phyloP scores from a whole-genome alignment of 441 rosid species.

The Manihot esculenta region DNA sequence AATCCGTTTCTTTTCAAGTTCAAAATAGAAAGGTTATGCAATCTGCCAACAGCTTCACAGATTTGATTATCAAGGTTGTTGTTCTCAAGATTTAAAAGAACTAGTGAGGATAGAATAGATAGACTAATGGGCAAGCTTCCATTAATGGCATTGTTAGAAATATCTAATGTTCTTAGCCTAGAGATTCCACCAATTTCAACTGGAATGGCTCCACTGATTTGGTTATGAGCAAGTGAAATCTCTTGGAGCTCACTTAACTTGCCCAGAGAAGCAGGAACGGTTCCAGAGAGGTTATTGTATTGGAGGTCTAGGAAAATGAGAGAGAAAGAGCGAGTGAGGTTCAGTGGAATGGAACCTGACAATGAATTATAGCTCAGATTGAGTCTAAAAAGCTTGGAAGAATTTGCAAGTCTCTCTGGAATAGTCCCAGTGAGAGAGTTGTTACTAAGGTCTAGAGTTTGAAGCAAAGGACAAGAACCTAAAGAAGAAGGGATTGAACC shows the following conservation, averaged over 20 bases:
- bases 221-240: constrained; percentile 43
- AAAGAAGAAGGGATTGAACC: constrained; percentile 71
- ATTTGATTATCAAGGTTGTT: constrained; percentile 46
- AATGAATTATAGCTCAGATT: constrained; percentile 65
- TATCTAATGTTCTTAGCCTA: constrained; percentile 36
- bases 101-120: constrained; percentile 40
- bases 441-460: constrained; percentile 64
- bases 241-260: constrained; percentile 43
- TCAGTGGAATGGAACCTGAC: constrained; percentile 52
- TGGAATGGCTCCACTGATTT: constrained; percentile 46
- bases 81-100: constrained; percentile 35
- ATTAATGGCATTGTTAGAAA: constrained; percentile 45
- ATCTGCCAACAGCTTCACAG: constrained; percentile 47
- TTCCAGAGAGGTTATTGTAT: constrained; percentile 58
- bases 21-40: constrained; percentile 51
- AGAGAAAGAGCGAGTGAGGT: constrained; percentile 45
- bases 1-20: constrained; percentile 50
- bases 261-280: constrained; percentile 46
- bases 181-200: constrained; percentile 41
- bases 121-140: constrained; percentile 42
- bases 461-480: constrained; percentile 62
- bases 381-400: constrained; percentile 64
- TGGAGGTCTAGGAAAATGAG: constrained; percentile 63
- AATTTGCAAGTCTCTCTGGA: constrained; percentile 59
- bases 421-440: constrained; percentile 57